Base-by-base conservation (phyloP, 176 grass and related monocot species). In the Rhynchospora tenuis region DNA sequence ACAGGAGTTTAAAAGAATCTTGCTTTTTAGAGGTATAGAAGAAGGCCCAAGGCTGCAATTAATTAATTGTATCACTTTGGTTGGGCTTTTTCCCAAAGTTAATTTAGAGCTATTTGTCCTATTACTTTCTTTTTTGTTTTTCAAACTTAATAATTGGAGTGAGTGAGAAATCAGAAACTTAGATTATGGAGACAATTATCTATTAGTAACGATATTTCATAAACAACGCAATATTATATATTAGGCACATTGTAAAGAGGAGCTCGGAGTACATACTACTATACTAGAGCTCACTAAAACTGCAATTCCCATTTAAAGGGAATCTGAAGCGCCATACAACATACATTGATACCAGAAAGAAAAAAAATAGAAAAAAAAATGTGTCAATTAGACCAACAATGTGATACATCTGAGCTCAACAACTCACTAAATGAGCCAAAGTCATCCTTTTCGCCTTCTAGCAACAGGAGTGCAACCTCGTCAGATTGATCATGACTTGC, bases 391-490 rank as follows among this genome's bases (percentile, higher is more conserved):
- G 61, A 84, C 65, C 31, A 80, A 75, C 79, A 87, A 28, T 68
- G 65, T 59, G 88, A 55, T 83, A 11, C 83, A 9, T 75, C 70
- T 7, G 88, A 73, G 79, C 64, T 86, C 26, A 90, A 57, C 64
- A 90, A 80, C 57, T 83, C 80, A 27, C 52, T 90, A 11, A 89
- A 83, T 10, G 52, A 85, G n/a, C 60, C 81, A 51, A 79, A 82
- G 52, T 84, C 74, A 13, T 89, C 87, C 62, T 63, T 81, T 9
- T 80, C 61, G 9, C 28, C 63, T 20, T 78, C 70, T 6, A 86
- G 73, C 20, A 90, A 84, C 64, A 90, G 62, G 59, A 90, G 63
- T 7, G 83, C 61, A 14, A 78, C 80, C 88, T 84, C 86, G 0
- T 90, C 88, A 1, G 88, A 90, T n/a, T 38, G 33, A 38, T 87